phyloP scores from a whole-genome alignment of 2,329 filamentous ascomycete genomes.

The Trichoderma endophyticum region DNA sequence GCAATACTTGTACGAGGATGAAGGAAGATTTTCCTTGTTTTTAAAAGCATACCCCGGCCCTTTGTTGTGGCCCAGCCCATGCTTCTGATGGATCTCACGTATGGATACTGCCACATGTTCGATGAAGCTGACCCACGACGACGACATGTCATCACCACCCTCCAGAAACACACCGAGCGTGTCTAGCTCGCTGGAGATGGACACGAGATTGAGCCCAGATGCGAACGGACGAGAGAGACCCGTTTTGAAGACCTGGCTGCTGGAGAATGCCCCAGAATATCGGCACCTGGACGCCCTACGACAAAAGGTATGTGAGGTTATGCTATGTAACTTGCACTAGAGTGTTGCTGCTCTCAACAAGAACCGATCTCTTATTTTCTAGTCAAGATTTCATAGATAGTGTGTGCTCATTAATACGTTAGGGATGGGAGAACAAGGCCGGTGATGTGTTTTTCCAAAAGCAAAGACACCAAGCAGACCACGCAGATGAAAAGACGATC shows the following conservation, averaged over 20 bases:
- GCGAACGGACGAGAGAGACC: not conserved
- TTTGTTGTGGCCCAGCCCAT: not conserved
- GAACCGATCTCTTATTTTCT: not conserved
- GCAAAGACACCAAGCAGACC: constrained; percentile 30
- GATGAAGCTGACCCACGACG: not conserved
- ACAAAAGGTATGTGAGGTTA: not conserved
- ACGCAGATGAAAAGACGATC: constrained; percentile 15
- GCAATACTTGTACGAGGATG: not conserved
- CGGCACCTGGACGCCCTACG: not conserved
- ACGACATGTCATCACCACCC: constrained; percentile 11
- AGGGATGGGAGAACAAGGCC: constrained; percentile 45
- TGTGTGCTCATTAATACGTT: not conserved
- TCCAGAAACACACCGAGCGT: not conserved
- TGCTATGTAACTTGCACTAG: not conserved
- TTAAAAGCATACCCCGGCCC: not conserved
- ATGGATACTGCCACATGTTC: constrained; percentile 4
- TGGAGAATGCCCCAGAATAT: constrained; percentile 3
- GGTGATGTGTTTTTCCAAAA: constrained; percentile 43
- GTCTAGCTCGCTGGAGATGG: not conserved
- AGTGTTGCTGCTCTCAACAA: not conserved
- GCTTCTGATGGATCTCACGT: not conserved
- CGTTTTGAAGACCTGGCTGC: constrained; percentile 2
- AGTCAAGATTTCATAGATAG: not conserved
- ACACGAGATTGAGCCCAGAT: constrained; percentile 6
- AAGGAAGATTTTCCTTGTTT: not conserved